Base-by-base conservation (phyloP, 108 stramenopile genomes). In the Nitzschia sp. region DNA sequence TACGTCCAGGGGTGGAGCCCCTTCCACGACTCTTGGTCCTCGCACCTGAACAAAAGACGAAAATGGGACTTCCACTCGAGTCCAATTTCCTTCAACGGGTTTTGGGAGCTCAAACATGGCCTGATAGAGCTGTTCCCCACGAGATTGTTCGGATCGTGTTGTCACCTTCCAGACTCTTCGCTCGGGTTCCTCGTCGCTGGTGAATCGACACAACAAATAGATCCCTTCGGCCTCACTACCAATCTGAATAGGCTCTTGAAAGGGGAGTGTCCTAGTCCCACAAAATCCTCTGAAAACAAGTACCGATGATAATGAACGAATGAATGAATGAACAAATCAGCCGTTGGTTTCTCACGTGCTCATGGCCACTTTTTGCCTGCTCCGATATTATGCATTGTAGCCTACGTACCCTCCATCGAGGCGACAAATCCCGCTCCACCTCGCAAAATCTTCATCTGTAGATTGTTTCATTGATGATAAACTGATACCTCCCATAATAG, bases 401-500 rank as follows among this genome's bases (percentile, higher is more conserved):
- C 38, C 38, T 41, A 41, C 63, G 5, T 65, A 65, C 2, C 84
- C 91, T 46, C 91, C 91, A 58, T 92, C 87, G 1, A 72, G 75
- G 0, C 91, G 80, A 62, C 91, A 92, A 21, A 88, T 66, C 0
- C 91, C 91, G 8, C 63, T 72, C 91, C 91, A 92, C 17, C 70
- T 72, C 1, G 88, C 88, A 71, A 79, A 89, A 58, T 57, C 30
- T 53, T 81, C 48, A 16, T 62, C 68, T 0, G 79, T 55, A 0
- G 60, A 41, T 22, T 84, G 76, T 28, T 77, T 58, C 0, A 89
- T 27, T 5, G 82, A 56, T 11, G 78, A 80, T 23, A 64, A 53
- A 56, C 74, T 77, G 15, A 92, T 89, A 1, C 91, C 91, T 5
- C 91, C 91, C 91, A 92, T 92, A 59, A 92, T 85, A 27, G 86